Conservation (phyloP, 805 yeast genomes). For the Brettanomyces nanus region DNA sequence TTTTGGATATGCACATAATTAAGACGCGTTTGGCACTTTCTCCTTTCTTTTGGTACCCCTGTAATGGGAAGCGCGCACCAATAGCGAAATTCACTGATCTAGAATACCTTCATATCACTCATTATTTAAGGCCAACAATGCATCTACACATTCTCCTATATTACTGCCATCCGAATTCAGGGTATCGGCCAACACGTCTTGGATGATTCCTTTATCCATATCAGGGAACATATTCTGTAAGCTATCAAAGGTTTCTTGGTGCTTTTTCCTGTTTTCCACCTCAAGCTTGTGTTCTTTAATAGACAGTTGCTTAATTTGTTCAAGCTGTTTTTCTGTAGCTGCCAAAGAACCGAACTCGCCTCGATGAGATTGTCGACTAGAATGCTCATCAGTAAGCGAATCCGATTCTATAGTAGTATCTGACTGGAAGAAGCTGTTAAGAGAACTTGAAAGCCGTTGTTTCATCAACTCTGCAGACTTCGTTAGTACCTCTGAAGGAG, state of each 20-base stretch:
- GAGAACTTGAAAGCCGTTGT: slow-evolving; percentile 25
- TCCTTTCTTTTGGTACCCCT: no score
- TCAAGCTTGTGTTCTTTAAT: slow-evolving; percentile 24
- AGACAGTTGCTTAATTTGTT: slow-evolving; percentile 23
- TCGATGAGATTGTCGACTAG: not conserved
- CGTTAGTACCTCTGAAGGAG: slow-evolving; percentile 28
- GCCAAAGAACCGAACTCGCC: not conserved
- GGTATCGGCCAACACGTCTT: slow-evolving; percentile 62
- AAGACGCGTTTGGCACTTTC: no score
- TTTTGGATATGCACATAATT: no score
- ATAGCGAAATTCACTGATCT: no score
- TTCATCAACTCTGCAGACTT: slow-evolving; percentile 30
- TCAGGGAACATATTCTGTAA: slow-evolving; percentile 68
- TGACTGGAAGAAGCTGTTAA: slow-evolving; percentile 16
- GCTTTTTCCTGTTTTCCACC: slow-evolving; percentile 34
- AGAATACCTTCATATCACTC: not conserved
- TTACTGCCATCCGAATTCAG: slow-evolving; percentile 32
- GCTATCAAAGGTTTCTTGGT: slow-evolving; percentile 36
- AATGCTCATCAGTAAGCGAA: not conserved
- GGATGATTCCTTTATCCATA: slow-evolving; percentile 58
- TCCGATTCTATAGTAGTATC: slow-evolving; percentile 1
- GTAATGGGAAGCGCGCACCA: no score
- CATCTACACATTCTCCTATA: slow-evolving; percentile 69
- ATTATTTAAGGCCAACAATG: slow-evolving; percentile 30
- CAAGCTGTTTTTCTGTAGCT: slow-evolving; percentile 14